Evolutionary conservation across 148 eudicot genomes (phyloP).

Genomic region (Camellia granthamiana): DNA sequence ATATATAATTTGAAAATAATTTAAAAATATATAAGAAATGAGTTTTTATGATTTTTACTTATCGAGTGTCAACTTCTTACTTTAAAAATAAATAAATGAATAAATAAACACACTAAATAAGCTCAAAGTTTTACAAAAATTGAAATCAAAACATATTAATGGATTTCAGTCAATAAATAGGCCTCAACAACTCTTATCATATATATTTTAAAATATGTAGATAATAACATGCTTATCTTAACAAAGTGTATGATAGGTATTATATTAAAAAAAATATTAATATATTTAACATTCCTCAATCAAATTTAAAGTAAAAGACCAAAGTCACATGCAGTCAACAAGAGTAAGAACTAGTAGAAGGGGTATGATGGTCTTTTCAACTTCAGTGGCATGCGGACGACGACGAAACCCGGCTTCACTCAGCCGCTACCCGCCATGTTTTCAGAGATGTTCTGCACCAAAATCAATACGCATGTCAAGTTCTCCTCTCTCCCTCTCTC

Average conservation of each 20-base stretch:
- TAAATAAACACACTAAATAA: too few species aligned
- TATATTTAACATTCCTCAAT: too few species aligned
- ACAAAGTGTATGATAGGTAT: neutral
- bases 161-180: too few species aligned
- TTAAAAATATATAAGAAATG: too few species aligned
- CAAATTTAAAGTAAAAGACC: neutral
- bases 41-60: too few species aligned
- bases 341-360: neutral
- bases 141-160: too few species aligned
- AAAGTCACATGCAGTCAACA: neutral
- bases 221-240: neutral
- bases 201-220: too few species aligned
- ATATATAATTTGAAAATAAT: too few species aligned
- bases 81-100: too few species aligned
- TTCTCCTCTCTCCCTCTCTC: conserved; percentile 19
- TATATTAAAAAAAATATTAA: neutral
- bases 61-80: too few species aligned
- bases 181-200: too few species aligned
- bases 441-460: conserved; percentile 68
- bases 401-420: conserved; percentile 16
- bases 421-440: conserved; percentile 76
- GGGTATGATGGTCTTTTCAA: conserved; percentile 38
- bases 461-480: conserved; percentile 71
- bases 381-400: neutral
- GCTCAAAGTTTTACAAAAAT: too few species aligned